Conservation (phyloP, 2,329 filamentous ascomycete species). For the Cryphonectria parasitica region DNA sequence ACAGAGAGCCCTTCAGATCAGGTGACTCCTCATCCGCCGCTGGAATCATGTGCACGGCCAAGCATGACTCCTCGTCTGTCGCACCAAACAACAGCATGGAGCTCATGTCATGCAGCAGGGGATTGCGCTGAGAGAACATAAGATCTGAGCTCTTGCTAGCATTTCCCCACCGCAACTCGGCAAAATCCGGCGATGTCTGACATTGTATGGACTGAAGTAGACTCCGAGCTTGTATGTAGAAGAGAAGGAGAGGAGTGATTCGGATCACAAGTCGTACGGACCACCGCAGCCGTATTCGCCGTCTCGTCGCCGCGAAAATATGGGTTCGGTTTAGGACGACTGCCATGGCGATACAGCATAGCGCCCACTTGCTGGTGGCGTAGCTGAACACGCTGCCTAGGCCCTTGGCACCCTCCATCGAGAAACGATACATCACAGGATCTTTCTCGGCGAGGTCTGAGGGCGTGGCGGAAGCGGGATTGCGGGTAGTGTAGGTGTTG, state of each 20-base stretch:
- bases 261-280: slow-evolving; percentile 72
- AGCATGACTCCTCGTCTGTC: slow-evolving; percentile 74
- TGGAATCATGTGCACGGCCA: slow-evolving; percentile 73
- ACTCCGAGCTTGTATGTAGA: slow-evolving; percentile 68
- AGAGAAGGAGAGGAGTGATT: slow-evolving; percentile 69
- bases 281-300: slow-evolving; percentile 77
- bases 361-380: slow-evolving; percentile 87
- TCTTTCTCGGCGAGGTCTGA: slow-evolving; percentile 49
- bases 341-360: slow-evolving; percentile 84
- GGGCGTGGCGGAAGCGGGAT: slow-evolving; percentile 43
- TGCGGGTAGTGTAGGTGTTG: slow-evolving; percentile 54
- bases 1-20: slow-evolving; percentile 75
- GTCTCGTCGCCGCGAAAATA: slow-evolving; percentile 88
- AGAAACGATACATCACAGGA: slow-evolving; percentile 51
- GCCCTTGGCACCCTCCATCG: slow-evolving; percentile 66
- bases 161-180: slow-evolving; percentile 70
- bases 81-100: slow-evolving; percentile 74
- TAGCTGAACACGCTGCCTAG: slow-evolving; percentile 89
- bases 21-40: slow-evolving; percentile 54
- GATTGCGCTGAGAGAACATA: slow-evolving; percentile 71
- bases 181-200: slow-evolving; percentile 79
- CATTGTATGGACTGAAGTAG: slow-evolving; percentile 88
- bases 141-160: slow-evolving; percentile 66
- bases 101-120: slow-evolving; percentile 72
- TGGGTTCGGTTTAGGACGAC: slow-evolving; percentile 88